Evolutionary conservation across 106 monocot species (phyloP).

Genomic region (Vanilla planifolia): DNA sequence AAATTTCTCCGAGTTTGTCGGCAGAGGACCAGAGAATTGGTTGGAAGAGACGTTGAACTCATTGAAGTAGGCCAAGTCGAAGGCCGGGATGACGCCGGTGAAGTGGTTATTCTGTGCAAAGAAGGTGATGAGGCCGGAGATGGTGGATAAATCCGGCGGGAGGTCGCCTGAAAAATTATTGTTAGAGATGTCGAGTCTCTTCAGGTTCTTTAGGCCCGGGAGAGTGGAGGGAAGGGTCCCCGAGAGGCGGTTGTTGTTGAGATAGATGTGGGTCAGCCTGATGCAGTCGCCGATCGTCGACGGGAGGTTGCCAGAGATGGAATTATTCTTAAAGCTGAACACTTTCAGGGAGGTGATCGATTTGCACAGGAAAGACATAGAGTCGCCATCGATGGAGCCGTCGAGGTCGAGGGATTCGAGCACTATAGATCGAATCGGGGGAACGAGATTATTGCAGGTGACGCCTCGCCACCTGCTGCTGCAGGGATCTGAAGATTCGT

Average conservation of each 20-base stretch:
- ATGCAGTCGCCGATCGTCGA: conserved; percentile 19
- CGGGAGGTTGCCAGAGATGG: conserved; percentile 12
- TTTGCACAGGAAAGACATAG: no score
- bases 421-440: neutral
- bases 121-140: conserved; percentile 21
- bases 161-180: conserved; percentile 36
- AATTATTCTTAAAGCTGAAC: conserved; percentile 17
- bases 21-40: conserved; percentile 17
- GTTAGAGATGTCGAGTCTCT: conserved; percentile 18
- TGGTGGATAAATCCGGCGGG: conserved; percentile 14
- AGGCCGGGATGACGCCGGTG: conserved; percentile 15
- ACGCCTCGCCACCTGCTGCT: conserved; percentile 12
- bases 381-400: no score
- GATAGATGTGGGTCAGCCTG: conserved; percentile 18
- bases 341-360: no score
- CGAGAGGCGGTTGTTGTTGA: conserved; percentile 24
- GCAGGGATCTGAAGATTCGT: conserved; percentile 22
- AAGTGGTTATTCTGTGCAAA: conserved; percentile 17
- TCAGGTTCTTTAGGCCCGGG: conserved; percentile 14
- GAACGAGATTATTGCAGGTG: neutral
- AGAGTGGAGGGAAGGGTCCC: conserved; percentile 26
- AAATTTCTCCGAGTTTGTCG: conserved; percentile 1
- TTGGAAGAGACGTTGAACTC: conserved; percentile 26
- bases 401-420: conserved; percentile 9
- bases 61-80: conserved; percentile 12